Conservation (phyloP, 2,329 filamentous ascomycete species). For the Pezicula radicicola region DNA sequence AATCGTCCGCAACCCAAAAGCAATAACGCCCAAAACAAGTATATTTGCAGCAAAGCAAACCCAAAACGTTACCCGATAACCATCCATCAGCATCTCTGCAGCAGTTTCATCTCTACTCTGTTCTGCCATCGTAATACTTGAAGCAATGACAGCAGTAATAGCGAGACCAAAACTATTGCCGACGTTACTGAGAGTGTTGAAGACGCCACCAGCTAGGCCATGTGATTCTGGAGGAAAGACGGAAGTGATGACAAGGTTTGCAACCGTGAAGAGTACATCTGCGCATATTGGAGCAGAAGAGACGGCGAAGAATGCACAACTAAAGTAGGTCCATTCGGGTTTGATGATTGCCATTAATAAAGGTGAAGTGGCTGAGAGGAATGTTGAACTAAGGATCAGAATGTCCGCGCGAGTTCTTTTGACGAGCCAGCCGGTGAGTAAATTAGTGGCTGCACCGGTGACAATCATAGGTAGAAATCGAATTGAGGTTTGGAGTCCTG, state of each 20-base stretch:
- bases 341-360: constrained; percentile 43
- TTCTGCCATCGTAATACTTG: constrained; percentile 38
- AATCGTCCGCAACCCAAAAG: constrained; percentile 37
- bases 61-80: constrained; percentile 53
- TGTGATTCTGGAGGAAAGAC: constrained; percentile 55
- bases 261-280: constrained; percentile 53
- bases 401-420: constrained; percentile 41
- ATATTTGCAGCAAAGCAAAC: constrained; percentile 44
- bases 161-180: constrained; percentile 51
- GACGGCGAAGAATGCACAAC: constrained; percentile 38
- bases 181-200: constrained; percentile 56
- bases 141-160: constrained; percentile 45
- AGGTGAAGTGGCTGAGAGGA: constrained; percentile 33
- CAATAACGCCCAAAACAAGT: constrained; percentile 29
- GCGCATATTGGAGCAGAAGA: constrained; percentile 35
- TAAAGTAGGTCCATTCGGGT: constrained; percentile 44
- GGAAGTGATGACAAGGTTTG: constrained; percentile 47
- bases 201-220: constrained; percentile 58
- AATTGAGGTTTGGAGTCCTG: constrained; percentile 24
- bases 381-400: constrained; percentile 34
- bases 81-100: constrained; percentile 40
- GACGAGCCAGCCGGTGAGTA: constrained; percentile 43
- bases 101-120: constrained; percentile 19
- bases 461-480: constrained; percentile 39
- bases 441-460: constrained; percentile 35